phyloP scores from a whole-genome alignment of 2,329 filamentous ascomycete species.

The Coniochaeta sp. region DNA sequence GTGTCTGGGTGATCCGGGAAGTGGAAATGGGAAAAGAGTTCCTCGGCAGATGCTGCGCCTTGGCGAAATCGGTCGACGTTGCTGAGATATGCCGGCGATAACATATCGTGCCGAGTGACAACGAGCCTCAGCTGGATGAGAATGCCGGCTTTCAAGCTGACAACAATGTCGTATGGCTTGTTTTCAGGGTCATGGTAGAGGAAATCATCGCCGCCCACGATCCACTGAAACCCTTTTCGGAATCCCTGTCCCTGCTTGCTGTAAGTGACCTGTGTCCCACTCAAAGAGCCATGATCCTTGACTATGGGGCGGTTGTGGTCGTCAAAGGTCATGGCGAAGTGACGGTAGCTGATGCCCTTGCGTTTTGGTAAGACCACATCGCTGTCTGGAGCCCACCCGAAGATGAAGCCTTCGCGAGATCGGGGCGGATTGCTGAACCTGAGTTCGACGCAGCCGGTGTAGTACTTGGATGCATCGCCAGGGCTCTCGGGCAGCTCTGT shows the following conservation, averaged over 20 bases:
- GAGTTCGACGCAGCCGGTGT: too few relatives aligned
- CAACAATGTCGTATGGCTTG: neutral
- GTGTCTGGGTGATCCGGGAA: neutral
- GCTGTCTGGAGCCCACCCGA: neutral
- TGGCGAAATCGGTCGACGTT: neutral
- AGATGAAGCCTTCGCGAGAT: slow-evolving; percentile 3
- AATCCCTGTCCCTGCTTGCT: slow-evolving; percentile 9
- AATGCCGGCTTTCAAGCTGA: neutral
- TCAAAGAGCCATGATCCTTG: slow-evolving; percentile 6
- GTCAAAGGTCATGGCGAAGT: neutral
- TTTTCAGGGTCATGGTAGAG: too few relatives aligned
- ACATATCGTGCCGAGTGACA: slow-evolving; percentile 1
- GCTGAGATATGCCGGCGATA: neutral
- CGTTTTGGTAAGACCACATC: slow-evolving; percentile 1
- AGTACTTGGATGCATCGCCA: too few relatives aligned
- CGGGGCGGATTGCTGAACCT: slow-evolving; percentile 5
- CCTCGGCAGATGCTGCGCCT: neutral
- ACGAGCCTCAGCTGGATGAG: neutral
- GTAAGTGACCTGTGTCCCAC: slow-evolving; percentile 18
- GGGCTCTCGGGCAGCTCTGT: too few relatives aligned
- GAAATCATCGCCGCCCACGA: slow-evolving; percentile 12
- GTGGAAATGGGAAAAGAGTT: neutral
- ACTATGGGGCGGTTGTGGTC: neutral
- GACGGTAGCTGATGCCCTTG: neutral
- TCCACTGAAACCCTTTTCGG: slow-evolving; percentile 16